Conservation (phyloP, 2,329 filamentous ascomycete genomes). For the Coleophoma crateriformis region DNA sequence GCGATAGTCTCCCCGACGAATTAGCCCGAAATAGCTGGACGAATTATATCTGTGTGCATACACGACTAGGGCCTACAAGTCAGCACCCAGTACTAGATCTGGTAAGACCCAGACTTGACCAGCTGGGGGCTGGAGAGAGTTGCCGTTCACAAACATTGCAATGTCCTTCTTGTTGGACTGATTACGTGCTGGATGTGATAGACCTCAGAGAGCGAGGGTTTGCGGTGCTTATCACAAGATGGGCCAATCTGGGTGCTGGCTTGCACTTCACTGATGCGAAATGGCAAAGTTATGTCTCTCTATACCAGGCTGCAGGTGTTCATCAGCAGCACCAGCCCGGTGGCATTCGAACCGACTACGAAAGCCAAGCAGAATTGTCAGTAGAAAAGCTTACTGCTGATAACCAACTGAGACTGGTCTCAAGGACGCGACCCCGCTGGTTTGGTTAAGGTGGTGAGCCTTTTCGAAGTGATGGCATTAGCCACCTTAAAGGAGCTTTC, state of each 20-base stretch:
- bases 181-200: constrained; percentile 9
- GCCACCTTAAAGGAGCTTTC: constrained; percentile 5
- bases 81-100: constrained; percentile 3
- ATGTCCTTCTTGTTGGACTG: constrained; percentile 8
- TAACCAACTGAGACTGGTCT: constrained; percentile 11
- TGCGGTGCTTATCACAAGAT: constrained; percentile 8
- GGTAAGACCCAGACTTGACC: constrained; percentile 3
- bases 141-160: constrained; percentile 5
- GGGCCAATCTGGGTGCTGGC: constrained; percentile 12
- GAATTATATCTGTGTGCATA: constrained; percentile 6
- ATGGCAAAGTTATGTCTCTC: constrained; percentile 9
- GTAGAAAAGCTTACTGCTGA: constrained; percentile 13
- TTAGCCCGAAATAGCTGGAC: not conserved
- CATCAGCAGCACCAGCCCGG: constrained; percentile 5
- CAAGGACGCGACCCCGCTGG: not conserved
- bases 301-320: constrained; percentile 4
- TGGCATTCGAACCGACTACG: constrained; percentile 9
- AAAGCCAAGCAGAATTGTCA: constrained; percentile 7
- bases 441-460: constrained; percentile 5
- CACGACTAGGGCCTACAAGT: not conserved
- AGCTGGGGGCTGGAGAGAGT: constrained; percentile 4
- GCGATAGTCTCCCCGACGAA: constrained; percentile 3
- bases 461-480: constrained; percentile 6
- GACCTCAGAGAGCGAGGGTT: constrained; percentile 8
- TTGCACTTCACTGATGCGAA: constrained; percentile 9